Conservation (phyloP, 768 basidiomycete species). For the Melanogaster broomeanus region DNA sequence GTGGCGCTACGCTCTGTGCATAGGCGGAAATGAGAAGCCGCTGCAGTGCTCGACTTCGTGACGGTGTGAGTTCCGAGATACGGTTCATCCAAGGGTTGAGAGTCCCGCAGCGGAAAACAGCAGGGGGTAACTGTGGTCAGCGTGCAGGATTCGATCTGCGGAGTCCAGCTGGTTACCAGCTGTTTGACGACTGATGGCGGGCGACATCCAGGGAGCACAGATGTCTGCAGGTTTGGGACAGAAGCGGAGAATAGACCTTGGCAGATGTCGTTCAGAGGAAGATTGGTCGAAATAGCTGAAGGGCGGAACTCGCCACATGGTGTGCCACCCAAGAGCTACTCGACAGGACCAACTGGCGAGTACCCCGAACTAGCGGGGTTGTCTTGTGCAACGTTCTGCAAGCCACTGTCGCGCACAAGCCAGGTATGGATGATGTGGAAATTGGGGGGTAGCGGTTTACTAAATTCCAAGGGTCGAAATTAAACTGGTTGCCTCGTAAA, state of each 20-base stretch:
- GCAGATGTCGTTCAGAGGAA: too few species aligned
- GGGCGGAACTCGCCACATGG: too few species aligned
- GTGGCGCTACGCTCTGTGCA: slow-evolving; percentile 14
- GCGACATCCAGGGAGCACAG: too few species aligned
- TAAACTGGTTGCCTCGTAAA: neutral
- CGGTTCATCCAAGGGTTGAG: neutral
- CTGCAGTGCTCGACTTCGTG: neutral
- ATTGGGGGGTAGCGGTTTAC: neutral
- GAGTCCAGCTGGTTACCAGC: neutral
- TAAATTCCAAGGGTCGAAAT: slow-evolving; percentile 5
- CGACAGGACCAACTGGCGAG: too few species aligned
- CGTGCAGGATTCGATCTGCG: neutral
- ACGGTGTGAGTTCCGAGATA: neutral
- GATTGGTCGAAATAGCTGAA: too few species aligned
- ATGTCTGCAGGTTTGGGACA: neutral
- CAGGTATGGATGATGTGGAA: neutral
- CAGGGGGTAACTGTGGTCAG: too few species aligned
- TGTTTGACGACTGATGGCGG: too few species aligned
- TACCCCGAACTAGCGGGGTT: too few species aligned
- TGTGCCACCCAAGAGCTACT: too few species aligned
- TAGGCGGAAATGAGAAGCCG: slow-evolving; percentile 14
- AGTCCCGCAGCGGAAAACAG: neutral
- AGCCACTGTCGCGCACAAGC: neutral
- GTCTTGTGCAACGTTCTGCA: too few species aligned
- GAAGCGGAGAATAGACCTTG: neutral